Base-by-base conservation (phyloP, 805 yeast species). In the Spencermartinsiella europaea region DNA sequence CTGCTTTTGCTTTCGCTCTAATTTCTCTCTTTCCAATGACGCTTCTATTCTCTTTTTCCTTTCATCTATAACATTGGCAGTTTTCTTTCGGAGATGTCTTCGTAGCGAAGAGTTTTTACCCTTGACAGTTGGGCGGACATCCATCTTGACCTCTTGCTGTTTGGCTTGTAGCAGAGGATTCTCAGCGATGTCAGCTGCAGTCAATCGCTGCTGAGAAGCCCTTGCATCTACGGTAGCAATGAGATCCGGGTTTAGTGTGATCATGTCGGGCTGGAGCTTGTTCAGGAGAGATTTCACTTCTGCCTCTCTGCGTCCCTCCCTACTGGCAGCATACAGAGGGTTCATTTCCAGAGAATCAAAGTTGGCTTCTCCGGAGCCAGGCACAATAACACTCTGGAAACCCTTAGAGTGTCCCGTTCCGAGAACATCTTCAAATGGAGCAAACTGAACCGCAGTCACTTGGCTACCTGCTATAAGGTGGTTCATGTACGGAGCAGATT, bases 301-400 rank as follows among this genome's bases (percentile, higher is more conserved):
- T 39, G 78, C 75, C 69, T 91, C 91, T 67, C 91, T 95, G 73
- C 98, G 83, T 70, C 90, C 97, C 63, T 86, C 83, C 45, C 85
- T 80, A 7, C 96, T 79, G 61, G 95, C 98, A 65, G 76, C 88
- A 66, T 88, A 96, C 68, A 75, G 93, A 52, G 99, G 99, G 65
- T 93, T 93, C 59, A 81, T 67, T 68, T 93, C 99, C 64, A 89
- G 31, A 2, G 98, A 89, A 71, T 93, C 99, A 65, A 79, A 89
- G 68, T 93, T 93, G 51, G 99, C 96, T 70, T 93, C 99, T 72
- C 99, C 99, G 36, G 97, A 73, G 21, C 99, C 99, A 35, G 99
- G 99, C 48, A 93, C 75, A 55, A 93, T 83, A 50, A 93, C 56
- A n/a, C 93, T 81, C n/a, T 83, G 77, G 35, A 89, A 73, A 38